Evolutionary conservation across 2,329 filamentous ascomycete genomes (phyloP).

Genomic region (Pseudogymnoascus sp.): DNA sequence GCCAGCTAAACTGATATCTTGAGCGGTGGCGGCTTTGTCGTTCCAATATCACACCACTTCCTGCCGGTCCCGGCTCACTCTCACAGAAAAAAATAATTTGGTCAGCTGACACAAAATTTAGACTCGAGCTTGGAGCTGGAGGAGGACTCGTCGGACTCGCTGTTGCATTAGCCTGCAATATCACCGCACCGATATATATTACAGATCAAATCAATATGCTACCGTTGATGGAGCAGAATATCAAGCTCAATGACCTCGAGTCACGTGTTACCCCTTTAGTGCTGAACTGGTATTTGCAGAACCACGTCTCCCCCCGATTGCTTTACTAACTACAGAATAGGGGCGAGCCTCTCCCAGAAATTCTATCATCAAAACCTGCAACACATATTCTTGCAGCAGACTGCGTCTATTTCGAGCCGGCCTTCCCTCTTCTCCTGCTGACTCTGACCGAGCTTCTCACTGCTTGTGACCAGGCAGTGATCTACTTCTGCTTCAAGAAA

Average conservation of each 20-base stretch:
- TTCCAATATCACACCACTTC: background rate
- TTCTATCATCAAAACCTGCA: conserved; percentile 50
- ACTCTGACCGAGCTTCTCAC: conserved; percentile 69
- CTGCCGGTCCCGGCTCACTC: background rate
- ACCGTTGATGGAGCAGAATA: conserved; percentile 77
- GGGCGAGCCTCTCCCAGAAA: conserved; percentile 50
- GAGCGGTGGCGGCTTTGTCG: background rate
- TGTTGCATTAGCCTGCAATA: conserved; percentile 47
- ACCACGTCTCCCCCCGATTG: background rate
- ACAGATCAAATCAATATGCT: conserved; percentile 88
- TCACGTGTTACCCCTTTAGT: conserved; percentile 56
- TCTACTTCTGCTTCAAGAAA: conserved; percentile 93
- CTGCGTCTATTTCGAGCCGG: conserved; percentile 94
- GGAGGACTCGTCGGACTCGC: conserved; percentile 74
- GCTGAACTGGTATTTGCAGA: conserved; percentile 63
- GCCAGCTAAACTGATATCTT: background rate
- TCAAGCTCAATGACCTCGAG: conserved; percentile 66
- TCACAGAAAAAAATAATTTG: background rate
- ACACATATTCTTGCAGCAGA: conserved; percentile 88
- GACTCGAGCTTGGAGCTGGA: conserved; percentile 85
- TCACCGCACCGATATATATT: conserved; percentile 56
- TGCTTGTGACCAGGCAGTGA: conserved; percentile 54
- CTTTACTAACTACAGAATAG: conserved; percentile 29
- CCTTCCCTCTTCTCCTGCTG: conserved; percentile 76
- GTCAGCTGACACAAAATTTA: conserved; percentile 30